These are phyloP conservation scores for Penicillium soppii DNA, from an alignment of 495 filamentous ascomycete genomes.

Conservation along the genomic window DNA sequence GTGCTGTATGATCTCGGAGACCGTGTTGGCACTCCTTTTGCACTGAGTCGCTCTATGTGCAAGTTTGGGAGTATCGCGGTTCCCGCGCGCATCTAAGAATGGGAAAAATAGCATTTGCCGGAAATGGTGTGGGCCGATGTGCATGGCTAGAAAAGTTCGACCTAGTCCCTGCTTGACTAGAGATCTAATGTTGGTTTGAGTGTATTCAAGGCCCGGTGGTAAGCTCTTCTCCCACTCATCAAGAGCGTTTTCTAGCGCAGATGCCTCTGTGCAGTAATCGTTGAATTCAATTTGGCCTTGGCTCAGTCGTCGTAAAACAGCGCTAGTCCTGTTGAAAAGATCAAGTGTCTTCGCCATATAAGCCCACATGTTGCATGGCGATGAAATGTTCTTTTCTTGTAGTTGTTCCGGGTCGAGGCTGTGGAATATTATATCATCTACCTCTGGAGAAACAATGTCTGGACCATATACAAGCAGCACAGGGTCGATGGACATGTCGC, in stretches of 20 bases:
- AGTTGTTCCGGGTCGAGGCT: slow-evolving; percentile 2
- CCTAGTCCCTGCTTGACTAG: slow-evolving; percentile 14
- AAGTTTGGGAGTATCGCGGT: not conserved
- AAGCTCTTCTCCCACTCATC: slow-evolving; percentile 16
- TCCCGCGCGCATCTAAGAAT: slow-evolving; percentile 14
- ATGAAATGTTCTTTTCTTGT: not conserved
- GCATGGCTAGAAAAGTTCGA: slow-evolving; percentile 24
- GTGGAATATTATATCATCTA: slow-evolving; percentile 22
- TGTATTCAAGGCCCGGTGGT: slow-evolving; percentile 12
- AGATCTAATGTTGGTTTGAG: slow-evolving; percentile 12
- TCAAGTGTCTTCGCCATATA: slow-evolving; percentile 23
- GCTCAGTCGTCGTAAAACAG: slow-evolving; percentile 15
- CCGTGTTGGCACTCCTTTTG: slow-evolving; percentile 15
- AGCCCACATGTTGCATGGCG: slow-evolving; percentile 22
- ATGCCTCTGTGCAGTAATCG: slow-evolving; percentile 14
- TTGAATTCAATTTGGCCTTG: slow-evolving; percentile 12
- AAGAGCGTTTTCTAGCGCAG: slow-evolving; percentile 6
- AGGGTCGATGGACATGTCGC: slow-evolving; percentile 21
- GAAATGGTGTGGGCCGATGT: slow-evolving; percentile 25
- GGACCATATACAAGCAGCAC: not conserved
- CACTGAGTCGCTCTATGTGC: slow-evolving; percentile 10
- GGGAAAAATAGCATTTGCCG: slow-evolving; percentile 29
- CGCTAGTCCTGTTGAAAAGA: slow-evolving; percentile 18
- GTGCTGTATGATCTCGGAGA: slow-evolving; percentile 16
- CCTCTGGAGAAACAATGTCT: slow-evolving; percentile 4